Evolutionary conservation across 441 rosid genomes (phyloP), one percentile per base, ranked within the genome.

Genomic region (Euphorbia schlechtendalii): DNA sequence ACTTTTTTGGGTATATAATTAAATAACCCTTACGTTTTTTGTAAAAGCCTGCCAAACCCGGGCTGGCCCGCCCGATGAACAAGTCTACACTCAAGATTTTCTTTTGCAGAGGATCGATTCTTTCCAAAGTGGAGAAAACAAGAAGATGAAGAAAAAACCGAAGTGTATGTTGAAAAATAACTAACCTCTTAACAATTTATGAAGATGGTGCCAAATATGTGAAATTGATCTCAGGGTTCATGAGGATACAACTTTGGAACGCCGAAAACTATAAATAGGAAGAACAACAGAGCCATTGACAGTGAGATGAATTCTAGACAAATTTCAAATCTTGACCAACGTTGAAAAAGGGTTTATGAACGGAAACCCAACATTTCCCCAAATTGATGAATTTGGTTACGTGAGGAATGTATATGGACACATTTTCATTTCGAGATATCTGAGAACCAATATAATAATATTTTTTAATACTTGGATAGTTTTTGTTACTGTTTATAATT

Each of bases 1-100:
- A n/a, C n/a, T n/a, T n/a, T n/a, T n/a, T n/a, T n/a, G n/a, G n/a
- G n/a, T n/a, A n/a, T n/a, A n/a, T n/a, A n/a, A n/a, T n/a, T n/a
- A n/a, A n/a, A n/a, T n/a, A n/a, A n/a, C n/a, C n/a, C n/a, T n/a
- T n/a, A n/a, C n/a, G n/a, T n/a, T n/a, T n/a, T n/a, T n/a, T n/a
- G n/a, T n/a, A n/a, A n/a, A n/a, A n/a, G n/a, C n/a, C n/a, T n/a
- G n/a, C n/a, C n/a, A n/a, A n/a, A n/a, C n/a, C n/a, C n/a, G n/a
- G n/a, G n/a, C n/a, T n/a, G n/a, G n/a, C n/a, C n/a, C n/a, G n/a
- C n/a, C n/a, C n/a, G n/a, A n/a, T n/a, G n/a, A n/a, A n/a, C n/a
- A n/a, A n/a, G n/a, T 78, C 75, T 4, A 59, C 20, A 65, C 58
- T 68, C 21, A 64, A 67, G 52, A 79, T 69, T 63, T 80, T 49